Evolutionary conservation across 768 basidiomycete genomes (phyloP).

Genomic region (Phanerodontia chrysosporium): DNA sequence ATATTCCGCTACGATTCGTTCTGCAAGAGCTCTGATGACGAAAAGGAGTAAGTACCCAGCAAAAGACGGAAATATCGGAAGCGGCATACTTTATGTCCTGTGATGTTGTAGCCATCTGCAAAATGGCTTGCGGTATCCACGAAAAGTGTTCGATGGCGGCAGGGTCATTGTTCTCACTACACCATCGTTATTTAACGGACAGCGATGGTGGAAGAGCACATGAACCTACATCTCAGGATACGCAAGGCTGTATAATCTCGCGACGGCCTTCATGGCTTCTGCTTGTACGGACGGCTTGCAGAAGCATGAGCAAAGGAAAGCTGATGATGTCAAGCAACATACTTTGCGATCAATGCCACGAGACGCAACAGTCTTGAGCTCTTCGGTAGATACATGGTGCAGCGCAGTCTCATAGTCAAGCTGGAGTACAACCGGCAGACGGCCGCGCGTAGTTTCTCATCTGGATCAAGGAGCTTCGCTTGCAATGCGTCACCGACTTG

Average conservation of each 20-base stretch:
- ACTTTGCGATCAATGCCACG: constrained; percentile 88
- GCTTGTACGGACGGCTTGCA: constrained; percentile 55
- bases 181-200: background rate
- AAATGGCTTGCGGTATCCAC: constrained; percentile 85
- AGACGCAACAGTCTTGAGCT: constrained; percentile 61
- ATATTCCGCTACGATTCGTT: constrained; percentile 65
- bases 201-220: background rate
- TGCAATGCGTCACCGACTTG: constrained; percentile 62
- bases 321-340: constrained; percentile 16
- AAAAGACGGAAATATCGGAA: background rate
- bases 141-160: constrained; percentile 75
- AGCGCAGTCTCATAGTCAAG: constrained; percentile 89
- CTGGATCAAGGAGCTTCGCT: constrained; percentile 76
- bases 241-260: constrained; percentile 74
- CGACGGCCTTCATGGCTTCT: constrained; percentile 76
- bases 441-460: constrained; percentile 86
- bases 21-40: constrained; percentile 48
- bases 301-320: background rate
- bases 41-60: background rate
- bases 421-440: constrained; percentile 78
- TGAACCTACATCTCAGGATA: constrained; percentile 82
- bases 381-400: constrained; percentile 67
- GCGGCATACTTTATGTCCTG: constrained; percentile 55
- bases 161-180: constrained; percentile 75
- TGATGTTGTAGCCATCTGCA: constrained; percentile 49